Evolutionary conservation across 2,329 filamentous ascomycete genomes (phyloP).

Genomic region (Hymenotorrendiella dingleyae): DNA sequence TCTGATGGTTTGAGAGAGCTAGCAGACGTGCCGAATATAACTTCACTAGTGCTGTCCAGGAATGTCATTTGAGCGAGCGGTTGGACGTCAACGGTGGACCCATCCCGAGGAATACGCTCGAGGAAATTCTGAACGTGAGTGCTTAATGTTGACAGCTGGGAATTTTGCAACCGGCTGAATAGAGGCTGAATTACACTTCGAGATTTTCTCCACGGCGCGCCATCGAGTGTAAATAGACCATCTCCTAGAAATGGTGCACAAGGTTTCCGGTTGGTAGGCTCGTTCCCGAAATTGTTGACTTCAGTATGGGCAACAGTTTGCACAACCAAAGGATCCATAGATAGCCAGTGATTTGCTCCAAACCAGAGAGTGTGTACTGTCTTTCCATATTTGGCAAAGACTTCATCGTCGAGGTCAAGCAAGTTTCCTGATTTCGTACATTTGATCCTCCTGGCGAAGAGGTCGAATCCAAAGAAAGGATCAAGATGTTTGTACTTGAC

Average conservation of each 20-base stretch:
- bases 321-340: constrained; percentile 47
- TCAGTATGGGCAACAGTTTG: constrained; percentile 49
- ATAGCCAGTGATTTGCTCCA: constrained; percentile 23
- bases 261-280: constrained; percentile 35
- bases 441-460: not conserved
- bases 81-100: constrained; percentile 52
- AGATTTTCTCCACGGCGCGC: not conserved
- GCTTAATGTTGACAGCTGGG: constrained; percentile 51
- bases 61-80: constrained; percentile 58
- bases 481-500: constrained; percentile 1
- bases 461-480: constrained; percentile 2
- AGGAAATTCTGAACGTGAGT: constrained; percentile 51
- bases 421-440: not conserved
- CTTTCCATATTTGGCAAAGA: constrained; percentile 11
- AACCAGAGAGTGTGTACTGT: constrained; percentile 6
- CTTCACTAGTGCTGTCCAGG: constrained; percentile 43
- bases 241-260: constrained; percentile 45
- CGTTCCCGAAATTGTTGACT: constrained; percentile 48
- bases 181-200: constrained; percentile 42
- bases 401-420: constrained; percentile 2
- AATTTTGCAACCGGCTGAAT: constrained; percentile 42
- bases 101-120: constrained; percentile 46
- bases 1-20: constrained; percentile 29
- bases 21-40: constrained; percentile 13
- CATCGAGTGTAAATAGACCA: constrained; percentile 44